Evolutionary conservation across 2,329 filamentous ascomycete genomes (phyloP).

Genomic region (Eutypella sp.): DNA sequence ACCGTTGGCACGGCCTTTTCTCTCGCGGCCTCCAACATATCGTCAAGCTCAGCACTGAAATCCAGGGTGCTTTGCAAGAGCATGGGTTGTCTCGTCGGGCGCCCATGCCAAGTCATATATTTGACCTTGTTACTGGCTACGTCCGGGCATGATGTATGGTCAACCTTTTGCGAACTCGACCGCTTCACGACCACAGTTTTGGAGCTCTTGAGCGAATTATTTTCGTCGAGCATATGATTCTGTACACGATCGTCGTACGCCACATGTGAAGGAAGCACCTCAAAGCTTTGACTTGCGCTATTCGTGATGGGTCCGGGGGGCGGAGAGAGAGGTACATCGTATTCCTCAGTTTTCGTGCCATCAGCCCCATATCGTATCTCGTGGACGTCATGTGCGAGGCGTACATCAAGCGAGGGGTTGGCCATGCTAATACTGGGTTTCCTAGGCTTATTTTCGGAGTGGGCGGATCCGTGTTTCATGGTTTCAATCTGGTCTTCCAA

Average conservation of each 20-base stretch:
- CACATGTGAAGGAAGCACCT: constrained; percentile 12
- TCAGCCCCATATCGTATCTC: constrained; percentile 14
- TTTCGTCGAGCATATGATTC: constrained; percentile 22
- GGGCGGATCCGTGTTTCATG: constrained; percentile 28
- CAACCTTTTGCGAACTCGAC: constrained; percentile 1
- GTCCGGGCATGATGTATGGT: background rate
- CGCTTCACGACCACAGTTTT: constrained; percentile 3
- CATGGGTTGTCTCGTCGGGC: constrained; percentile 6
- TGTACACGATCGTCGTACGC: constrained; percentile 23
- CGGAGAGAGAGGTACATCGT: too few relatives aligned
- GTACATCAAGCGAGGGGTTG: constrained; percentile 15
- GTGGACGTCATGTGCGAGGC: constrained; percentile 23
- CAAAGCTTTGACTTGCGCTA: constrained; percentile 6
- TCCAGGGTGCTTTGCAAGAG: constrained; percentile 15
- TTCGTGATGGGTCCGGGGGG: background rate
- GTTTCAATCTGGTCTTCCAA: constrained; percentile 26
- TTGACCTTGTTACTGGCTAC: constrained; percentile 5
- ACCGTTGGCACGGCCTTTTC: background rate
- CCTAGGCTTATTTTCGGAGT: constrained; percentile 16
- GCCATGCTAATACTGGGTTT: constrained; percentile 10
- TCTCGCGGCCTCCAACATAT: constrained; percentile 6
- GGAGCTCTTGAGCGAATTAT: constrained; percentile 8
- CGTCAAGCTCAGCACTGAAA: constrained; percentile 13
- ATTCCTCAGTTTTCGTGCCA: constrained; percentile 1
- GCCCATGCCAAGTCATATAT: constrained; percentile 17